Base-by-base conservation (phyloP, 208 protist species). In the Acanthamoeba royreba region DNA sequence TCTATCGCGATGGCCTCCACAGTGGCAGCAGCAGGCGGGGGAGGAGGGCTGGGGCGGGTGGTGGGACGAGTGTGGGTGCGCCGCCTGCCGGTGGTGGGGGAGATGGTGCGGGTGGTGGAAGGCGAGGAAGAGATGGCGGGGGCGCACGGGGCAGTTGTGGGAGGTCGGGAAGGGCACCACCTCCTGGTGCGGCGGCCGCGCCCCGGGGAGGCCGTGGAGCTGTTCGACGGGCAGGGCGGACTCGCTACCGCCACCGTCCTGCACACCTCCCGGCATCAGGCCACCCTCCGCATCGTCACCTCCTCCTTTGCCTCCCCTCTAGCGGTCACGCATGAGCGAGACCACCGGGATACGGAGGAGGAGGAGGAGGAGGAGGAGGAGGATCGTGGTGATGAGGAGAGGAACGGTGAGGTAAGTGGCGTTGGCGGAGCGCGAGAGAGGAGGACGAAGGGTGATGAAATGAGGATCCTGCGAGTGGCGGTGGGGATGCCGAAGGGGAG, bases 401-500 rank as follows among this genome's bases (percentile, higher is more conserved):
- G 13, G 25, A 63, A 19, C 53, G 53, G n/a, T n/a, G n/a, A n/a
- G n/a, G n/a, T n/a, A n/a, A n/a, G n/a, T n/a, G n/a, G n/a, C n/a
- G n/a, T n/a, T n/a, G n/a, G n/a, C n/a, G n/a, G n/a, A n/a, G n/a
- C n/a, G n/a, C n/a, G n/a, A n/a, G n/a, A n/a, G n/a, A 5, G 9
- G 55, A 66, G 9, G 4, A 22, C 7, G 2, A 22, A 33, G 61
- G n/a, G n/a, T 19, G 2, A 33, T n/a, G n/a, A 33, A 1, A 28
- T 1, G 61, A 72, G 61, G 61, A 72, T 55, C 13, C 49, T 19
- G 49, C 49, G 19, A 55, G 42, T 85, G 38, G 72, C 72, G 38
- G 72, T 85, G 72, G 72, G 40, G 15, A 85, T 85, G 72, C 72
- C 72, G n/a, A 85, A 85, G 45, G 72, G 72, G 17, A 85, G 45